Evolutionary conservation across 768 basidiomycete genomes (phyloP).

Genomic region (Trametopsis cervina): DNA sequence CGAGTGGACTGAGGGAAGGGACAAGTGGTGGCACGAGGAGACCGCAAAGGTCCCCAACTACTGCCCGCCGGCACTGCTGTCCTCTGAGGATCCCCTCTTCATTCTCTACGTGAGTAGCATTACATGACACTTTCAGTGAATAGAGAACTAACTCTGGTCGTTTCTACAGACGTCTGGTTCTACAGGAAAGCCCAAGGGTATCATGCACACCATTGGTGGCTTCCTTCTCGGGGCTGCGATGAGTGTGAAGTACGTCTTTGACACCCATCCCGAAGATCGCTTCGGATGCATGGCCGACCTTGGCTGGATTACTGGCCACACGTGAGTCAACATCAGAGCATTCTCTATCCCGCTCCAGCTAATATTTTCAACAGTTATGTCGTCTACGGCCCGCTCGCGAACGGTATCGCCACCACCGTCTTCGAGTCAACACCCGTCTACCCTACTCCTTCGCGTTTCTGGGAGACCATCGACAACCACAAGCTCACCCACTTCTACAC

Average conservation of each 20-base stretch:
- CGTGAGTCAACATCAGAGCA: conserved; percentile 31
- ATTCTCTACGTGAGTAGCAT: conserved; percentile 83
- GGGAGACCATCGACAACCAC: conserved; percentile 90
- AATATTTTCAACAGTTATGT: conserved; percentile 53
- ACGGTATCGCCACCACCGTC: conserved; percentile 74
- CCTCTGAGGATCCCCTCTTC: conserved; percentile 91
- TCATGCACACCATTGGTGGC: conserved; percentile 83
- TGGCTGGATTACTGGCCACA: conserved; percentile 98
- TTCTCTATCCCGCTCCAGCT: background rate
- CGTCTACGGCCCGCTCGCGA: conserved; percentile 86
- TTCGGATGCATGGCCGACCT: conserved; percentile 99
- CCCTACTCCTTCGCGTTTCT: conserved; percentile 93
- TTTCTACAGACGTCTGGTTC: conserved; percentile 77
- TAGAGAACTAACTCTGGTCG: background rate
- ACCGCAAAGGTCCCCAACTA: conserved; percentile 77
- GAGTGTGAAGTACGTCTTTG: conserved; percentile 96
- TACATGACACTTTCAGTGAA: background rate
- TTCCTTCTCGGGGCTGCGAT: conserved; percentile 90
- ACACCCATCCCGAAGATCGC: conserved; percentile 91
- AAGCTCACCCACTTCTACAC: conserved; percentile 95
- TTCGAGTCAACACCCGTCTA: conserved; percentile 99
- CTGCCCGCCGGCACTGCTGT: conserved; percentile 85
- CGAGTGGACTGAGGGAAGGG: conserved; percentile 77
- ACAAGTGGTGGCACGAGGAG: conserved; percentile 98
- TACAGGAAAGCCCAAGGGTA: conserved; percentile 95